Conservation (phyloP, 1,139 yeast genomes). For the Saccharomyces hybrid region DNA sequence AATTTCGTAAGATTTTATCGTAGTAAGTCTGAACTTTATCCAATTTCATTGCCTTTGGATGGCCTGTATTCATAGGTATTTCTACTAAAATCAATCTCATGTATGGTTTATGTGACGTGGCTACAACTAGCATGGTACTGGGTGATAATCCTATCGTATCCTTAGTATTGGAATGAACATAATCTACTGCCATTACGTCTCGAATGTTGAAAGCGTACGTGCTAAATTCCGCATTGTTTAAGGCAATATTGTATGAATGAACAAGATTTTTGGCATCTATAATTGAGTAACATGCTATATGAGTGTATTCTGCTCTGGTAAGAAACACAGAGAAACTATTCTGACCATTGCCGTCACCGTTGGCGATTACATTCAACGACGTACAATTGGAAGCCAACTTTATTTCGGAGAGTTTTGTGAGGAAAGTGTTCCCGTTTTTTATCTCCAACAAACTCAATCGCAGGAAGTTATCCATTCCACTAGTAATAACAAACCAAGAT, state of each 20-base stretch:
- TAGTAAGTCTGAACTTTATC: conserved; percentile 17
- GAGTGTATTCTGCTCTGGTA: conserved; percentile 55
- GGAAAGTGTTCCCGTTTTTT: conserved; percentile 12
- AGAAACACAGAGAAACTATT: conserved; percentile 38
- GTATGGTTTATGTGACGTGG: conserved; percentile 70
- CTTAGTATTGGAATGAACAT: conserved; percentile 10
- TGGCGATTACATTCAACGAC: conserved; percentile 36
- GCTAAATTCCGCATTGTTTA: conserved; percentile 71
- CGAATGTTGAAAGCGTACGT: conserved; percentile 59
- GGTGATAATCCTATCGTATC: conserved; percentile 13
- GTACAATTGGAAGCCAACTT: conserved; percentile 44
- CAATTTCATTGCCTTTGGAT: not conserved
- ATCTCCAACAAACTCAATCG: conserved; percentile 35
- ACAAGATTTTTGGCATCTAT: conserved; percentile 18
- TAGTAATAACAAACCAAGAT: conserved; percentile 41
- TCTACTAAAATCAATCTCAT: conserved; percentile 54
- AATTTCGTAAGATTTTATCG: conserved; percentile 47
- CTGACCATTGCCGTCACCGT: conserved; percentile 11
- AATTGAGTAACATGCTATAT: conserved; percentile 38
- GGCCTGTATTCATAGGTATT: conserved; percentile 29
- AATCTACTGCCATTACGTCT: conserved; percentile 33
- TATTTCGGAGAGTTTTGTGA: conserved; percentile 28
- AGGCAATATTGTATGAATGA: conserved; percentile 44
- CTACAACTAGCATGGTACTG: conserved; percentile 41
- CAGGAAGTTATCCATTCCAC: conserved; percentile 55